Evolutionary conservation across 2,329 filamentous ascomycete species (phyloP).

Genomic region (Leptoxyphium fumago): DNA sequence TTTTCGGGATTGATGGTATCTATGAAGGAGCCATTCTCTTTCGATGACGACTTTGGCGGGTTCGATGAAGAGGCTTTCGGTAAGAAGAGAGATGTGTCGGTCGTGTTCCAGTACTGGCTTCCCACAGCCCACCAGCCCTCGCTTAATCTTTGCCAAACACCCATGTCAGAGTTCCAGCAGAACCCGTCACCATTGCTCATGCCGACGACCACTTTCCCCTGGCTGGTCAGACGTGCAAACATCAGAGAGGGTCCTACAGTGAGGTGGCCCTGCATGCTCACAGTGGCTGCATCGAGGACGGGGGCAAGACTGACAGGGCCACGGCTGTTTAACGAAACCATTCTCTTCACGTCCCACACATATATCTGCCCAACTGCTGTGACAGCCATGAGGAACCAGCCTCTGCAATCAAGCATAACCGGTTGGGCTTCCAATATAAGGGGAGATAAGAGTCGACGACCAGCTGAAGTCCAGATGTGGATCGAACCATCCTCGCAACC

Average conservation of each 20-base stretch:
- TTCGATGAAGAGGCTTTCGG: conserved; percentile 1
- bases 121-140: conserved; percentile 97
- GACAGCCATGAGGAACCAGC: conserved; percentile 79
- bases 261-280: conserved; percentile 63
- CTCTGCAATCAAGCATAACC: conserved; percentile 81
- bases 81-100: conserved; percentile 60
- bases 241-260: conserved; percentile 73
- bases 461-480: conserved; percentile 84
- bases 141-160: conserved; percentile 85
- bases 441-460: conserved; percentile 69
- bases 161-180: conserved; percentile 73
- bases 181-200: conserved; percentile 92
- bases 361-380: conserved; percentile 79
- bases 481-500: conserved; percentile 86
- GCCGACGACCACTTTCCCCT: conserved; percentile 74
- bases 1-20: conserved; percentile 39
- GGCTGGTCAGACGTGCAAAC: conserved; percentile 79
- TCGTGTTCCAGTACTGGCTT: conserved; percentile 98
- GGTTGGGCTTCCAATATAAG: conserved; percentile 83
- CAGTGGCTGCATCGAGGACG: conserved; percentile 71
- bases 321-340: conserved; percentile 56
- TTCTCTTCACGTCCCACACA: conserved; percentile 80
- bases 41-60: conserved; percentile 7
- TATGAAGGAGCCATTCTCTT: conserved; percentile 18
- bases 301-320: conserved; percentile 81